Evolutionary conservation across 805 yeast genomes (phyloP).

Genomic region (Yamadazyma takamatsuzukensis): DNA sequence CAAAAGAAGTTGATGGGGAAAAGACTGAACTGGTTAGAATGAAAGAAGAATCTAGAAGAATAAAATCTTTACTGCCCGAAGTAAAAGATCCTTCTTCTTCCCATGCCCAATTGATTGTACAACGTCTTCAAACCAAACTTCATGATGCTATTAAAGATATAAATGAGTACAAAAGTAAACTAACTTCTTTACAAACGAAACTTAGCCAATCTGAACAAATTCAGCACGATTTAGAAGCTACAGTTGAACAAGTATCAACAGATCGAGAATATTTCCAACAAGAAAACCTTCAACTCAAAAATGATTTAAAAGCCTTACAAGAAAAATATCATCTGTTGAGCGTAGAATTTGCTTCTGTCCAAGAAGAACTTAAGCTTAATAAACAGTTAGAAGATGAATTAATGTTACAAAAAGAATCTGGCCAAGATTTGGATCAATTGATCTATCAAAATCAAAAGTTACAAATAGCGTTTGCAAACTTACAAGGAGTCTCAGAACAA

Average conservation of each 20-base stretch:
- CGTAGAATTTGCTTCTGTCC: conserved; percentile 26
- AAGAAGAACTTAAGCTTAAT: conserved; percentile 35
- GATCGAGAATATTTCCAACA: conserved; percentile 45
- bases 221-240: conserved; percentile 3
- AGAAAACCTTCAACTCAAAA: conserved; percentile 25
- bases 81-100: not conserved
- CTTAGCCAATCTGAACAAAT: conserved; percentile 5
- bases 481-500: conserved; percentile 3
- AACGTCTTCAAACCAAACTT: conserved; percentile 45
- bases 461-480: conserved; percentile 35
- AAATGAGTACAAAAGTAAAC: conserved; percentile 14
- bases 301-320: conserved; percentile 22
- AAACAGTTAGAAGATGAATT: conserved; percentile 35
- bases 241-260: conserved; percentile 28
- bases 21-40: too few relatives aligned
- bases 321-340: conserved; percentile 25
- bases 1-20: too few relatives aligned
- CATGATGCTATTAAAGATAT: conserved; percentile 27
- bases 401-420: conserved; percentile 2
- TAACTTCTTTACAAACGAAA: conserved; percentile 14
- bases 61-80: too few relatives aligned
- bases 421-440: conserved; percentile 8
- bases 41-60: too few relatives aligned
- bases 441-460: conserved; percentile 33
- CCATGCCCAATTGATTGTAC: conserved; percentile 16